Base-by-base conservation (phyloP, 1,284 basidiomycete species). In the Sphaerobolus stellatus region DNA sequence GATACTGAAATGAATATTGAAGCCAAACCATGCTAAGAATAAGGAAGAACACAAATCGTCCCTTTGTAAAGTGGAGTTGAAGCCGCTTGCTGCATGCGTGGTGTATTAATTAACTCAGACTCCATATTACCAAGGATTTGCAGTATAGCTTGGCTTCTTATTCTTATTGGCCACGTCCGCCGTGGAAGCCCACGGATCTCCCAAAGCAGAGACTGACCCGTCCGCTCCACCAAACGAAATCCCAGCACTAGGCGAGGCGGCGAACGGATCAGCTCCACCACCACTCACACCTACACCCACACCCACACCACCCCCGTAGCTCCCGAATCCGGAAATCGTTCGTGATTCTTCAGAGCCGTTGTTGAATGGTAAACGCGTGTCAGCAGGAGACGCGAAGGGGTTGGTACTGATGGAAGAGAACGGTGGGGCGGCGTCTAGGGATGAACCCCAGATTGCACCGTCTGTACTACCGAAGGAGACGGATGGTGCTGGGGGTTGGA, bases 151-250 rank as follows among this genome's bases (percentile, higher is more conserved):
- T 20, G 52, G 44, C 34, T 53, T 53, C 52, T 53, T 53, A 36
- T 36, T 36, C 5, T 20, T 20, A 43, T 43, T 9, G n/a, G 47
- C 22, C 20, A 30, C 14, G 45, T 24, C 30, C n/a, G 31, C 30
- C 18, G 53, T n/a, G 9, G 53, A 29, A 22, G 53, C 47, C 53
- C 53, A 54, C 7, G 53, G 47, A 28, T 54, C 53, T 20, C 24
- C 31, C 16, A 38, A 9, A 2, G 33, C 27, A 18, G 53, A 30
- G 18, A 48, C 27, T 11, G 53, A 31, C 13, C 38, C 47, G 30
- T 41, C 45, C 41, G 31, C 34, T 22, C 36, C 20, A 24, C 45
- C 45, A 43, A 54, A 54, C n/a, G 53, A 41, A 44, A 38, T 24
- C 14, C 5, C 24, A 18, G 51, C 3, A 9, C 46, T 22, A 31